Conservation (phyloP, 805 yeast genomes). For the Metschnikowia baotianmanensis region DNA sequence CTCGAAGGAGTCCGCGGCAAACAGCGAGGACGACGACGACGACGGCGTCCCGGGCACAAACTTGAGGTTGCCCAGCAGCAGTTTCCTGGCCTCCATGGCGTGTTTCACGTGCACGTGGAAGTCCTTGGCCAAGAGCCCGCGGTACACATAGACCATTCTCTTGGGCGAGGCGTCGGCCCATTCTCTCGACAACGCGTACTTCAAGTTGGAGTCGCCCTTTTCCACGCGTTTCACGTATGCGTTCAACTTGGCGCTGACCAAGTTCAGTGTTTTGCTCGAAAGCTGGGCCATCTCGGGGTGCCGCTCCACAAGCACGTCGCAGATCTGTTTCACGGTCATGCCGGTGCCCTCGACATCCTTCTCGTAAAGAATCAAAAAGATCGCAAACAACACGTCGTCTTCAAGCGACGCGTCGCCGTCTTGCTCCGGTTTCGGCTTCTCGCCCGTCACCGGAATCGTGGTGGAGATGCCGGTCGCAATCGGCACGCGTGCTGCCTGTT, state of each 20-base stretch:
- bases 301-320: constrained; percentile 68
- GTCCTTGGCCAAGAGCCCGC: constrained; percentile 75
- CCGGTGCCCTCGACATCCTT: constrained; percentile 68
- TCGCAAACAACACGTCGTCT: constrained; percentile 73
- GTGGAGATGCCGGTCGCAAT: constrained; percentile 74
- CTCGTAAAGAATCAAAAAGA: constrained; percentile 68
- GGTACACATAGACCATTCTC: constrained; percentile 83
- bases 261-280: constrained; percentile 75
- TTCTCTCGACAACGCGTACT: constrained; percentile 76
- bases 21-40: constrained; percentile 8
- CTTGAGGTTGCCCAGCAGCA: neutral
- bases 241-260: constrained; percentile 78
- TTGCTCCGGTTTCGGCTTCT: constrained; percentile 62
- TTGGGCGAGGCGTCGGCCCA: constrained; percentile 92
- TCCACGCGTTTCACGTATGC: constrained; percentile 85
- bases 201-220: constrained; percentile 71
- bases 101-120: constrained; percentile 69
- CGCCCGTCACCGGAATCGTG: constrained; percentile 76
- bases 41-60: neutral
- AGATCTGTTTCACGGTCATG: constrained; percentile 87
- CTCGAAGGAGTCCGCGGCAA: constrained; percentile 30
- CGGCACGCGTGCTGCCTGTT: constrained; percentile 44
- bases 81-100: constrained; percentile 54
- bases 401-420: constrained; percentile 60
- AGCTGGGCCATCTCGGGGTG: constrained; percentile 84